Evolutionary conservation across 306 rosid species (phyloP).

Genomic region (cucumber (Cucumis sativus)): DNA sequence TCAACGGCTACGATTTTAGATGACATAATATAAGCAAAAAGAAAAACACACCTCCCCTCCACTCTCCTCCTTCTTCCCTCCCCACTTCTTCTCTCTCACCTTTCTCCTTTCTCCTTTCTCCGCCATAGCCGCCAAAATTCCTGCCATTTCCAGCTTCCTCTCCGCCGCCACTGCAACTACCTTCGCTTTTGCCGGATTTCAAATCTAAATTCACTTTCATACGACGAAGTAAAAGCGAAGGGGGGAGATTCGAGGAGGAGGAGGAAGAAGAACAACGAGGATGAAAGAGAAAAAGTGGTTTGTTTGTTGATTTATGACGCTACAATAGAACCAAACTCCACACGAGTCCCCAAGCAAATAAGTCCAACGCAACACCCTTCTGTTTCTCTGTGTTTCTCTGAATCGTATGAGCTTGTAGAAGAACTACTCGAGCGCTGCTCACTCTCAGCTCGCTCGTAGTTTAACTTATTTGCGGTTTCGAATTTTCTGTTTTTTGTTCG

Average conservation of each 20-base stretch:
- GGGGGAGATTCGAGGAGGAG: background rate
- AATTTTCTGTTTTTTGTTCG: constrained; percentile 17
- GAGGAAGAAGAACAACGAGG: background rate
- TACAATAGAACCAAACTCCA: background rate
- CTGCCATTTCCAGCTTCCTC: background rate
- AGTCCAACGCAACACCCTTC: background rate
- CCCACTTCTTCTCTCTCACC: background rate
- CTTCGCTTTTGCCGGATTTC: background rate
- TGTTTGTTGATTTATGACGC: background rate
- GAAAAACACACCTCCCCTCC: background rate
- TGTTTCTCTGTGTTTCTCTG: background rate
- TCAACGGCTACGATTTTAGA: background rate
- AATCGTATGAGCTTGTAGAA: background rate
- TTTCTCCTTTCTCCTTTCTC: too few species aligned
- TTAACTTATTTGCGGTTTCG: background rate
- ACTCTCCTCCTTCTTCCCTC: background rate
- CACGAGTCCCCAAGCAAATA: constrained; percentile 6
- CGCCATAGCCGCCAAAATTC: constrained; percentile 7
- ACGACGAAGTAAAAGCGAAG: background rate
- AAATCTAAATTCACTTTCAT: background rate
- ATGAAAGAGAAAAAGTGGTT: background rate
- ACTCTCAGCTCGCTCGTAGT: background rate
- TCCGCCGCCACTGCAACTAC: background rate
- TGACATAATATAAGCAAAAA: background rate
- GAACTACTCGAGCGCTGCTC: background rate